phyloP scores from a whole-genome alignment of 2,329 filamentous ascomycete genomes.

The Colletotrichum lentis region DNA sequence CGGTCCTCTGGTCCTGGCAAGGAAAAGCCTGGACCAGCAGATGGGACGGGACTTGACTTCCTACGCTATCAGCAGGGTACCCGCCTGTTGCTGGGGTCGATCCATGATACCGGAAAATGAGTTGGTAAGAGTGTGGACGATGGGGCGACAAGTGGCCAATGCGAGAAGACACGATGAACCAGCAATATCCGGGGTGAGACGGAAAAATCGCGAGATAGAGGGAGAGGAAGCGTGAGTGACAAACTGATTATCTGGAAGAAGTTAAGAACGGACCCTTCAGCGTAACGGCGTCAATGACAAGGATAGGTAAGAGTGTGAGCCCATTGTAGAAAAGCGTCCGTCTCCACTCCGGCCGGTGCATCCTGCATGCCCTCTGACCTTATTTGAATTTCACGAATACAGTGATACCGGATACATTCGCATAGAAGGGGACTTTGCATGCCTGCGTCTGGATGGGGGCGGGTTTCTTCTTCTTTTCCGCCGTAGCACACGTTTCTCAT shows the following conservation, averaged over 20 bases:
- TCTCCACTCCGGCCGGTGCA: neutral
- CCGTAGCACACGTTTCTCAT: neutral
- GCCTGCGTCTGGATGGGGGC: too few relatives aligned
- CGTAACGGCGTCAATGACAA: neutral
- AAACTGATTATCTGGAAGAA: too few relatives aligned
- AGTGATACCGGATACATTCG: neutral
- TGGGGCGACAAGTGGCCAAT: neutral
- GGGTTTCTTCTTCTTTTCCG: too few relatives aligned
- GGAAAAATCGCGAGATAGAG: neutral
- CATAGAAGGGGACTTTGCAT: too few relatives aligned
- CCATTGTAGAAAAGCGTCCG: neutral
- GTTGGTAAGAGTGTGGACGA: neutral
- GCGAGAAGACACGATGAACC: neutral
- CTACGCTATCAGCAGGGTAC: neutral
- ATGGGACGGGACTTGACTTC: neutral
- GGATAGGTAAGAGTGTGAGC: neutral
- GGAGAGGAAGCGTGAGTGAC: too few relatives aligned
- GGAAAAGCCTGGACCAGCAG: neutral
- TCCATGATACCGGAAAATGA: neutral
- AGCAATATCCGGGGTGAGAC: neutral
- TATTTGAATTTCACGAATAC: too few relatives aligned
- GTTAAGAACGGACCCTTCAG: too few relatives aligned
- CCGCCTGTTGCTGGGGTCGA: neutral
- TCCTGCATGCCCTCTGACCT: slow-evolving; percentile 5
- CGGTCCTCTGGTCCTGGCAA: neutral